phyloP scores from a whole-genome alignment of 306 rosid species.

The Casuarina glauca region DNA sequence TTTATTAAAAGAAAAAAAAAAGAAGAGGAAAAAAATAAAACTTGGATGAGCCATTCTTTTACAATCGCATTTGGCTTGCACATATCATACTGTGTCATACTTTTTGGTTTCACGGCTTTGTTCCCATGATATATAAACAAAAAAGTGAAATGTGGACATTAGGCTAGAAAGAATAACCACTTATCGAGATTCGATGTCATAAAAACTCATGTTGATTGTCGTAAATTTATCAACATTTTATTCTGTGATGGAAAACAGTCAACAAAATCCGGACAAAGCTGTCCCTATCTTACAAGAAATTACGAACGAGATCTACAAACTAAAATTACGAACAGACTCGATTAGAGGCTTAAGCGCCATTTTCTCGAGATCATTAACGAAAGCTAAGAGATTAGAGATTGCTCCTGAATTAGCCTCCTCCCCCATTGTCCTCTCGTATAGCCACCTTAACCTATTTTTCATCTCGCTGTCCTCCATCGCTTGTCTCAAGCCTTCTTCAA shows the following conservation, averaged over 20 bases:
- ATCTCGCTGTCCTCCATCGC: slow-evolving; percentile 60
- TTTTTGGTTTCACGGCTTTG: too few relatives aligned
- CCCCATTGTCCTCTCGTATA: slow-evolving; percentile 49
- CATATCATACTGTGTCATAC: too few relatives aligned
- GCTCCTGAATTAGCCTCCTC: slow-evolving; percentile 29
- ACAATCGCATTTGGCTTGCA: too few relatives aligned
- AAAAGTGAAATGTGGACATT: too few relatives aligned
- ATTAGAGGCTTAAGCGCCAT: slow-evolving; percentile 3
- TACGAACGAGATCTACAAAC: background rate
- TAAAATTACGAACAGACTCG: background rate
- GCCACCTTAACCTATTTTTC: slow-evolving; percentile 32
- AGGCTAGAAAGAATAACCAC: too few relatives aligned
- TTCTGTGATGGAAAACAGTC: background rate
- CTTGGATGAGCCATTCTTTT: too few relatives aligned
- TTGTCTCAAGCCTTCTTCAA: slow-evolving; percentile 59
- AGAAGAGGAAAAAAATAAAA: too few relatives aligned
- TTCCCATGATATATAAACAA: too few relatives aligned
- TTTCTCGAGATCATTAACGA: slow-evolving; percentile 36
- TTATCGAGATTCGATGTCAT: background rate
- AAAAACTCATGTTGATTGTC: background rate
- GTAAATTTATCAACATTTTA: background rate
- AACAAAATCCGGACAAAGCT: background rate
- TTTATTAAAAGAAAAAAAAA: too few relatives aligned
- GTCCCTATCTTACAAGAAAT: background rate
- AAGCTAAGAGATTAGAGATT: slow-evolving; percentile 36